These are phyloP conservation scores for Aspergillus versicolor DNA, from an alignment of 2,329 filamentous ascomycete genomes.

Conservation along the genomic window DNA sequence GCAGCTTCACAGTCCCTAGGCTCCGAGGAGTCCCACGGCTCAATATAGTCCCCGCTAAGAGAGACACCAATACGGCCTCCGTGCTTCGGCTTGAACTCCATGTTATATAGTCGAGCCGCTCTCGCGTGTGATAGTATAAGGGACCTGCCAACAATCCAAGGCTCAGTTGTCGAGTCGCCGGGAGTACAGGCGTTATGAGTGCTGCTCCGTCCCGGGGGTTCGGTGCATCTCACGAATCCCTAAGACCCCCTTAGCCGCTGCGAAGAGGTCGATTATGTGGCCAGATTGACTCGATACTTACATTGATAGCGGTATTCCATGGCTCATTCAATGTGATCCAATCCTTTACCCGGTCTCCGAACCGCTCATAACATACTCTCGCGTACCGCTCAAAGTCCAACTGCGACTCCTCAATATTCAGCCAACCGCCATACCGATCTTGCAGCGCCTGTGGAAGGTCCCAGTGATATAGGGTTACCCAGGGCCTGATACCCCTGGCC, in stretches of 20 bases:
- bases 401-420: neutral
- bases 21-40: constrained; percentile 26
- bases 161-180: constrained; percentile 2
- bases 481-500: constrained; percentile 39
- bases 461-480: constrained; percentile 45
- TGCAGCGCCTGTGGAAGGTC: constrained; percentile 39
- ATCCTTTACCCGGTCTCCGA: constrained; percentile 30
- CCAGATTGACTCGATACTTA: no score
- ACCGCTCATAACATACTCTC: constrained; percentile 28
- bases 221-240: no score
- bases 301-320: no score
- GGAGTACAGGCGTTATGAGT: neutral
- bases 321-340: constrained; percentile 40
- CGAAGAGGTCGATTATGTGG: constrained; percentile 34
- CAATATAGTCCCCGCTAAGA: constrained; percentile 26
- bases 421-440: constrained; percentile 35
- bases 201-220: constrained; percentile 6
- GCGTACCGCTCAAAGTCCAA: constrained; percentile 26
- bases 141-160: constrained; percentile 7
- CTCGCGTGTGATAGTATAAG: constrained; percentile 6
- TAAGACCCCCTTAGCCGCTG: constrained; percentile 1
- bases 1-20: constrained; percentile 18
- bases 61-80: constrained; percentile 2
- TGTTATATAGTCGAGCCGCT: neutral
- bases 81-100: neutral